A percentile compares a stretch with the other conserved stretches of the same genome.
These are phyloP conservation scores for Fusarium oligoseptatum DNA, from an alignment of 2,329 filamentous ascomycete species.

Conservation along the genomic window DNA sequence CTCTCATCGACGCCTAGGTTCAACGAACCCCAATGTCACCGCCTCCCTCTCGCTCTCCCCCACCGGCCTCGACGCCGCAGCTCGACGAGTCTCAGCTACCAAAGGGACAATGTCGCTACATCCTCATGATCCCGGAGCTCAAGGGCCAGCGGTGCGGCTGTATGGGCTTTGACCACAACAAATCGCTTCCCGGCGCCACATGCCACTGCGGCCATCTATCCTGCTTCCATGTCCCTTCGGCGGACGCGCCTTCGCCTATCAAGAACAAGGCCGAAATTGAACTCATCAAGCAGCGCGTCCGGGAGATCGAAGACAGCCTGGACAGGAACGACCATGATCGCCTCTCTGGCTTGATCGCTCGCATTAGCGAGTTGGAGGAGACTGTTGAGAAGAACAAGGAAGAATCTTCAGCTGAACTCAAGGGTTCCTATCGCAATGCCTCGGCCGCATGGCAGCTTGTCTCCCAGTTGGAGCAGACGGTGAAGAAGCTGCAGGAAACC, in stretches of 20 bases:
- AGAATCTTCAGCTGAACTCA: constrained; percentile 66
- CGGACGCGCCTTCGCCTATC: constrained; percentile 63
- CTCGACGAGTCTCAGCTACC: constrained; percentile 64
- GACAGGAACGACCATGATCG: constrained; percentile 52
- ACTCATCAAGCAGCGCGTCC: constrained; percentile 45
- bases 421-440: constrained; percentile 67
- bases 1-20: constrained; percentile 40
- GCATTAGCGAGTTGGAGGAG: constrained; percentile 67
- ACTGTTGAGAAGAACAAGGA: constrained; percentile 65
- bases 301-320: constrained; percentile 51
- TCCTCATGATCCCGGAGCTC: constrained; percentile 68
- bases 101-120: constrained; percentile 70
- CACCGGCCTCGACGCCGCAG: constrained; percentile 43
- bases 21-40: constrained; percentile 47
- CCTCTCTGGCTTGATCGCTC: constrained; percentile 55
- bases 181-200: constrained; percentile 64
- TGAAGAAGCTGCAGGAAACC: constrained; percentile 53
- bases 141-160: constrained; percentile 71
- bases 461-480: constrained; percentile 57
- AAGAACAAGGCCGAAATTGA: constrained; percentile 57
- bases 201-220: constrained; percentile 72
- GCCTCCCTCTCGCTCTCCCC: constrained; percentile 42
- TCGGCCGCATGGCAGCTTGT: constrained; percentile 67
- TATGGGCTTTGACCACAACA: constrained; percentile 68
- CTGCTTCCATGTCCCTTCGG: constrained; percentile 68